Evolutionary conservation across 805 yeast genomes (phyloP).

Genomic region (Metschnikowia colocasiae): DNA sequence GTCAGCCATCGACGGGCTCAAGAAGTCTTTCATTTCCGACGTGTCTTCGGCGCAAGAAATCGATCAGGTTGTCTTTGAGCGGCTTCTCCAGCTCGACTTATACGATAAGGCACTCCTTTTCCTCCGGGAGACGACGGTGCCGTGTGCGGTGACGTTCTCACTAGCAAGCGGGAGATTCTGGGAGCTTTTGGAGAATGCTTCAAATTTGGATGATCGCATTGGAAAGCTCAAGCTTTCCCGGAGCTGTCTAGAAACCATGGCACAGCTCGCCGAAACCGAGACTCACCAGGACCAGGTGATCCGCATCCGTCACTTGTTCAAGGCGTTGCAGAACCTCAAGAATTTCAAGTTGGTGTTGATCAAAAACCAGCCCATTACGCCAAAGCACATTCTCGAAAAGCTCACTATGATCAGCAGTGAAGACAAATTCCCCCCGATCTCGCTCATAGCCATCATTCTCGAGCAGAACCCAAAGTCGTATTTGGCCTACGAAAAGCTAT

Average conservation of each 20-base stretch:
- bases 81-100: conserved; percentile 27
- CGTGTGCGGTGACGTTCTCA: conserved; percentile 3
- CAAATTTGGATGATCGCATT: conserved; percentile 30
- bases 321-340: conserved; percentile 33
- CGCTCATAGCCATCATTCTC: conserved; percentile 40
- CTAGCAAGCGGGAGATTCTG: conserved; percentile 28
- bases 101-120: conserved; percentile 23
- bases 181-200: conserved; percentile 30
- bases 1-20: conserved; percentile 20
- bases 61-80: conserved; percentile 24
- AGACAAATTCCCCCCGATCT: conserved; percentile 13
- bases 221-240: conserved; percentile 27
- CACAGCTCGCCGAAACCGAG: not conserved
- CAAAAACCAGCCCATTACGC: conserved; percentile 15
- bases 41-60: conserved; percentile 14
- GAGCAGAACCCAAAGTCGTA: conserved; percentile 56
- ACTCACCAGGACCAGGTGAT: conserved; percentile 17
- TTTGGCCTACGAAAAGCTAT: conserved; percentile 39
- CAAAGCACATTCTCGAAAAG: conserved; percentile 15
- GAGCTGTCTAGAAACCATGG: conserved; percentile 25
- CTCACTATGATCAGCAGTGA: conserved; percentile 10
- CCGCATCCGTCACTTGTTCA: conserved; percentile 32
- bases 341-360: conserved; percentile 29
- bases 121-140: conserved; percentile 16
- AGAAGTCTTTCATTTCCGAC: conserved; percentile 19